These are phyloP conservation scores for Stachybotrys chlorohalonatus DNA, from an alignment of 2,329 filamentous ascomycete genomes.

Conservation along the genomic window DNA sequence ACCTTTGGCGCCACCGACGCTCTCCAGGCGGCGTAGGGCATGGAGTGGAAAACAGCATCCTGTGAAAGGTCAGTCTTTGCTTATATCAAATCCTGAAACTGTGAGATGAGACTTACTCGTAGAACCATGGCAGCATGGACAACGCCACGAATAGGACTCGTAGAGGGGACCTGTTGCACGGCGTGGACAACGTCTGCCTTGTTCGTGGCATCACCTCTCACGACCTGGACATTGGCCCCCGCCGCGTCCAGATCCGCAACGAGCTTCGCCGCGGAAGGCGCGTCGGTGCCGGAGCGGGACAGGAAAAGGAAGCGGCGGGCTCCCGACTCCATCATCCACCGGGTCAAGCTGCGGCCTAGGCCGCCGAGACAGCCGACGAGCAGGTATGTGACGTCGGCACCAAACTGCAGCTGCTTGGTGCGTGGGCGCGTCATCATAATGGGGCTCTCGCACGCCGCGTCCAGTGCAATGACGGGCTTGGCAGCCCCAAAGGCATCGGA, in stretches of 20 bases:
- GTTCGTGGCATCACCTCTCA: conserved; percentile 7
- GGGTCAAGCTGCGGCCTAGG: conserved; percentile 8
- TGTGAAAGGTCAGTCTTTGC: conserved; percentile 7
- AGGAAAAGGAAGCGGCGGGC: conserved; percentile 17
- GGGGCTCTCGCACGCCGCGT: conserved; percentile 5
- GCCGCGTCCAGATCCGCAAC: conserved; percentile 9
- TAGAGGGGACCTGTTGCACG: conserved; percentile 1
- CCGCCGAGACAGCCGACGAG: conserved; percentile 13
- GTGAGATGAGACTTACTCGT: neutral
- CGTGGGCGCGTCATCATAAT: conserved; percentile 5
- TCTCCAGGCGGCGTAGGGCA: conserved; percentile 12
- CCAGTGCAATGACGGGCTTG: conserved; percentile 6
- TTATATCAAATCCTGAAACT: conserved; percentile 9
- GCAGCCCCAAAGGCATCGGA: conserved; percentile 1
- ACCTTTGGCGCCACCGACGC: conserved; percentile 20
- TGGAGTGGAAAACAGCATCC: conserved; percentile 18
- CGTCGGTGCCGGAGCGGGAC: conserved; percentile 12
- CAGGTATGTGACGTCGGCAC: conserved; percentile 7
- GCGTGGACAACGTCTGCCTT: conserved; percentile 1
- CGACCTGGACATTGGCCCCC: conserved; percentile 7
- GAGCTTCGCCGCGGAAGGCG: conserved; percentile 7
- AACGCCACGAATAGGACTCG: conserved; percentile 9
- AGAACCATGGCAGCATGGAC: conserved; percentile 12
- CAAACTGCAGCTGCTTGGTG: neutral
- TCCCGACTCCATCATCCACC: conserved; percentile 8